These are phyloP conservation scores for Citrus cavaleriei DNA, from an alignment of 345 rosid species.

Conservation along the genomic window DNA sequence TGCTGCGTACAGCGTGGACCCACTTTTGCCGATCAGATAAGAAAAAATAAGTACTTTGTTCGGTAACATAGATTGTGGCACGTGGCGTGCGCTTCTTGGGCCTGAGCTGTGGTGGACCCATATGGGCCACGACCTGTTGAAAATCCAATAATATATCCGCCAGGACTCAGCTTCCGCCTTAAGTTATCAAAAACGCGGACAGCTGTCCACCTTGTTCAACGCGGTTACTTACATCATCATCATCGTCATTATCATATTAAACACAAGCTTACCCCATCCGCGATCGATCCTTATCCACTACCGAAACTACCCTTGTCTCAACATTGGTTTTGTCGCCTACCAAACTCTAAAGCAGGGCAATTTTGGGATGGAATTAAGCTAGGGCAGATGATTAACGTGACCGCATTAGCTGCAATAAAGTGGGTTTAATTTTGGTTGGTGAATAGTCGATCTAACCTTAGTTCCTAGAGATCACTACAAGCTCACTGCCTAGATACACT, in stretches of 20 bases:
- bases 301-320: conserved; percentile 22
- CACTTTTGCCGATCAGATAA: not conserved
- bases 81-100: not conserved
- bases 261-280: not conserved
- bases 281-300: conserved; percentile 11
- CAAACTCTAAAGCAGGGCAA: not conserved
- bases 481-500: not conserved
- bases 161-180: not conserved
- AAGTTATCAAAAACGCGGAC: conserved; percentile 16
- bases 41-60: not conserved
- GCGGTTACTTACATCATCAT: conserved; percentile 22
- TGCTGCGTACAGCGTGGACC: not conserved
- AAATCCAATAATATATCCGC: not conserved
- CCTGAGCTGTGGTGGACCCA: not conserved
- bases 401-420: not conserved
- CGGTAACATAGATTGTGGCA: not conserved
- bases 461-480: not conserved
- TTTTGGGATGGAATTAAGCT: not conserved
- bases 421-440: not conserved
- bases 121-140: not conserved
- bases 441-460: not conserved
- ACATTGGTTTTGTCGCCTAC: not conserved
- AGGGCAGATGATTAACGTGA: not conserved
- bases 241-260: conserved; percentile 7
- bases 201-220: conserved; percentile 19